Percentiles rank a stretch among this genome's conserved stretches.
These are phyloP conservation scores for Hemileccinum rubropunctum DNA, from an alignment of 768 basidiomycete species.

Conservation along the genomic window DNA sequence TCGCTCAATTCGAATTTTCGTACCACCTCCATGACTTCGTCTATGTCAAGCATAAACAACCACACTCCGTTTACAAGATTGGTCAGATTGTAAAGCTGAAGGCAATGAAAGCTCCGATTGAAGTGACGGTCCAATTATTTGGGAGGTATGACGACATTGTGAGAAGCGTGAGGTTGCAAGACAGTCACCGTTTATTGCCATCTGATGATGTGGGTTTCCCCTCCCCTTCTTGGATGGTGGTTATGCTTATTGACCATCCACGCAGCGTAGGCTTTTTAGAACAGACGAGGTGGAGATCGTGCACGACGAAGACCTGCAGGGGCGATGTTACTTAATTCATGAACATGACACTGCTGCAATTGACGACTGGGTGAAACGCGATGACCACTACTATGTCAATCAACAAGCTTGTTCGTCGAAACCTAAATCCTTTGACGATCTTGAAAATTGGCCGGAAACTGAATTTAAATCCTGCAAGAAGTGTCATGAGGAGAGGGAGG, in stretches of 20 bases:
- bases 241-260: constrained; percentile 9
- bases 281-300: constrained; percentile 29
- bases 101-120: constrained; percentile 18
- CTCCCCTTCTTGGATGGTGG: not conserved
- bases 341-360: constrained; percentile 31
- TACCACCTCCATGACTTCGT: constrained; percentile 66
- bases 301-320: constrained; percentile 44
- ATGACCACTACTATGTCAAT: constrained; percentile 61
- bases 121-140: constrained; percentile 41
- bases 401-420: constrained; percentile 24
- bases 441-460: constrained; percentile 23
- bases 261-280: constrained; percentile 40
- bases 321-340: constrained; percentile 50
- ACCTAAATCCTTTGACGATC: constrained; percentile 19
- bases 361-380: constrained; percentile 42
- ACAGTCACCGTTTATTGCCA: constrained; percentile 15
- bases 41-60: constrained; percentile 43
- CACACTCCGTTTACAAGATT: constrained; percentile 40
- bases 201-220: constrained; percentile 43
- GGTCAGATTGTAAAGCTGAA: constrained; percentile 52
- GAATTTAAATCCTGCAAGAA: constrained; percentile 37
- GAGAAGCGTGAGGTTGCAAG: constrained; percentile 14
- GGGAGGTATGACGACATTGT: constrained; percentile 45
- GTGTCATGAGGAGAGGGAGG: constrained; percentile 38
- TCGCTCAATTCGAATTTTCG: constrained; percentile 38